These are phyloP conservation scores for Curvularia sp. DNA, from an alignment of 2,329 filamentous ascomycete genomes.

Conservation along the genomic window DNA sequence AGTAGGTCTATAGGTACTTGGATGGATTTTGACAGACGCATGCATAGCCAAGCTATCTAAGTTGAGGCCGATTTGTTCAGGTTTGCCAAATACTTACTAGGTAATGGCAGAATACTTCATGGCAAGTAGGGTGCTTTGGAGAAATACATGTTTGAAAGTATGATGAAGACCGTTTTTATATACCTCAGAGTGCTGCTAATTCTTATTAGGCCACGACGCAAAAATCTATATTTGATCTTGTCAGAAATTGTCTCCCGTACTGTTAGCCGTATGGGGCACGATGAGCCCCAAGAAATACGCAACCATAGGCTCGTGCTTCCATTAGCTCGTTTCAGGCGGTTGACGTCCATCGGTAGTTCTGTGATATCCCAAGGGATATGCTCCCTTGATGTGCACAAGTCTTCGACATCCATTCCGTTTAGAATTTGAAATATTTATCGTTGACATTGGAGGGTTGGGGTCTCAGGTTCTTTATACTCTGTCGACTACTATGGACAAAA, in stretches of 20 bases:
- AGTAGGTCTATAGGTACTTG: background rate
- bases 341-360: background rate
- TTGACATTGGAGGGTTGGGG: too few relatives aligned
- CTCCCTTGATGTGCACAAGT: background rate
- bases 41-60: background rate
- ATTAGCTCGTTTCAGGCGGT: background rate
- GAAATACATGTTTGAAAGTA: background rate
- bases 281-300: background rate
- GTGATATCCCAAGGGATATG: background rate
- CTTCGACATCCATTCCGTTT: background rate
- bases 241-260: background rate
- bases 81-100: background rate
- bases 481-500: background rate
- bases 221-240: background rate
- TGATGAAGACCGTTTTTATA: background rate
- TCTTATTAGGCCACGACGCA: background rate
- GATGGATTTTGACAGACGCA: background rate
- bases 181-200: background rate
- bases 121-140: background rate
- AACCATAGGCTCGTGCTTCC: background rate
- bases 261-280: background rate
- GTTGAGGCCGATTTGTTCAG: background rate
- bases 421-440: background rate
- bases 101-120: background rate
- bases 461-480: background rate